A percentile compares a stretch with the other conserved stretches of the same genome.
These are phyloP conservation scores for Parietichytrium sp. DNA, from an alignment of 108 stramenopile genomes.

Conservation along the genomic window DNA sequence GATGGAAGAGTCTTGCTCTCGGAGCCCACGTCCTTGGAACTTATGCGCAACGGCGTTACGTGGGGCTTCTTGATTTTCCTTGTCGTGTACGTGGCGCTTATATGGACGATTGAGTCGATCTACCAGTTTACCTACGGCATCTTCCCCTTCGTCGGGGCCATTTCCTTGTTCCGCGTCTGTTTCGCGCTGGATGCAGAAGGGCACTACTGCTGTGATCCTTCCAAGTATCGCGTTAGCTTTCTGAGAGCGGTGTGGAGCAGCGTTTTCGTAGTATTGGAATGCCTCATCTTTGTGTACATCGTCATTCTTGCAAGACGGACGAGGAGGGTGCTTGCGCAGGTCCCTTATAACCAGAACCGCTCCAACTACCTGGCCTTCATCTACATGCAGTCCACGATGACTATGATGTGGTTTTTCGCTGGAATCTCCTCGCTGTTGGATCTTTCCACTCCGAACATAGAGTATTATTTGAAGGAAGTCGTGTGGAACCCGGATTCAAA, in stretches of 20 bases:
- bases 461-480: neutral
- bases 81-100: neutral
- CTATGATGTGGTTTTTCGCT: neutral
- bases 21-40: no score
- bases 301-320: neutral
- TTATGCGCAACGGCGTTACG: neutral
- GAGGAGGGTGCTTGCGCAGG: neutral
- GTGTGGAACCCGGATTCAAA: no score
- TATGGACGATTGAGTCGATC: neutral
- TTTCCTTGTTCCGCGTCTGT: neutral
- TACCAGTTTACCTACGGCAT: neutral
- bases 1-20: no score
- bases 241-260: neutral
- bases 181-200: neutral
- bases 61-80: neutral
- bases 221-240: neutral
- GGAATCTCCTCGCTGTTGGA: neutral
- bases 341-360: neutral
- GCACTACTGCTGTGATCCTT: neutral
- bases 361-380: neutral
- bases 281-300: neutral
- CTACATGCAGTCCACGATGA: neutral
- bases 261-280: neutral
- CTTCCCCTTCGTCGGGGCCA: conserved; percentile 2
- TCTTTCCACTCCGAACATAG: neutral